Evolutionary conservation across 768 basidiomycete species (phyloP), one percentile per base, ranked within the genome.

Genomic region (Phlegmacium glaucopus): DNA sequence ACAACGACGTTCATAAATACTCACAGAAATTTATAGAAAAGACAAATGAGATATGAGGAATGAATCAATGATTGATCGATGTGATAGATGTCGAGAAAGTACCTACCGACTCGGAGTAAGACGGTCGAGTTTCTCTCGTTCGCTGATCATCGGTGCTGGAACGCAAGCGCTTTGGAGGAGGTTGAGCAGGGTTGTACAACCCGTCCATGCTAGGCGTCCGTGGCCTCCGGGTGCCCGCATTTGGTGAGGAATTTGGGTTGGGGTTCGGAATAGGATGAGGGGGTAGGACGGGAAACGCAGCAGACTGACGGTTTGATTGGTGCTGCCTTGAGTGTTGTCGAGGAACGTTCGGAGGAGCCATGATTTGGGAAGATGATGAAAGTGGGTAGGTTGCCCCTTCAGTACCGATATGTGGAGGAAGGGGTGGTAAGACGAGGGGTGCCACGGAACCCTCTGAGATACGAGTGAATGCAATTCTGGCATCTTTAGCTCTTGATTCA

Each of bases 151-250:
- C 75, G 32, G 55, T 59, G 28, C 78, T 68, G 0, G 67, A 50
- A 27, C 75, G 72, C 61, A 71, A 50, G 37, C 75, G 74, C 64
- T 84, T 84, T 26, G 64, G 35, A 6, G 83, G 81, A 0, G 78
- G 80, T 26, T 74, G 72, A 0, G 60, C 68, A 9, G 68, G 59
- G 15, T 61, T 59, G 13, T 52, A 53, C 41, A 52, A 40, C 15
- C 49, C 48, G 32, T 72, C 70, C 49, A 71, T 49, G 52, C 67
- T 68, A 9, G 70, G 68, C 1, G 71, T 69, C 42, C 71, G 63
- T 38, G 62, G 59, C 4, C 67, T 53, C 22, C 65, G 53, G 7
- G 49, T 52, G 11, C 57, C 51, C 8, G 43, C 17, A 10, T 39
- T n/a, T 25, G 37, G 44, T 27, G 48, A 26, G 27, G 42, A 32